These are phyloP conservation scores for Hypericum androsaemum DNA, from an alignment of 345 rosid genomes.

Conservation along the genomic window DNA sequence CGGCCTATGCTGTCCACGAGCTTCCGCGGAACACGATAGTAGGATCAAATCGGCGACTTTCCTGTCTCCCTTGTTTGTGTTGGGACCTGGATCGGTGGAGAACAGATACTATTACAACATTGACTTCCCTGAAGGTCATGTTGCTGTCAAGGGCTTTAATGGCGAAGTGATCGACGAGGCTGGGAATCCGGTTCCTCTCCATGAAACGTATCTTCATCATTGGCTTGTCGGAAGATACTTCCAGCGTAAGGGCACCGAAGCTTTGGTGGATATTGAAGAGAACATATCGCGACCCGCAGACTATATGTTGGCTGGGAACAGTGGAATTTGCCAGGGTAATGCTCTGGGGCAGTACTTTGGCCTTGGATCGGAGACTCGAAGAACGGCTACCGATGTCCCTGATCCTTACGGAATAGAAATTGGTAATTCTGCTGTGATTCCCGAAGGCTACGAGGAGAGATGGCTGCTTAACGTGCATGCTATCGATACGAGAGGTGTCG, in stretches of 20 bases:
- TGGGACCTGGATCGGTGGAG: slow-evolving; percentile 74
- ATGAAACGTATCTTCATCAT: slow-evolving; percentile 90
- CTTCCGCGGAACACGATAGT: slow-evolving; percentile 14
- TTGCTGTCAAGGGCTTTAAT: slow-evolving; percentile 55
- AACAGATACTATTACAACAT: slow-evolving; percentile 22
- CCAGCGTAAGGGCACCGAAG: slow-evolving; percentile 19
- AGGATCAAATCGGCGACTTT: slow-evolving; percentile 43
- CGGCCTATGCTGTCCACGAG: background rate
- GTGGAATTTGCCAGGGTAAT: slow-evolving; percentile 50
- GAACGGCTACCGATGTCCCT: slow-evolving; percentile 50
- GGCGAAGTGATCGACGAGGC: slow-evolving; percentile 65
- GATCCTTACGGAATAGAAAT: slow-evolving; percentile 82
- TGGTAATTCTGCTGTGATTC: slow-evolving; percentile 50
- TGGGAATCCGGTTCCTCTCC: slow-evolving; percentile 60
- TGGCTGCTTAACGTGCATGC: slow-evolving; percentile 84
- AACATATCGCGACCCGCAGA: slow-evolving; percentile 15
- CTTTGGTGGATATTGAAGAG: slow-evolving; percentile 1
- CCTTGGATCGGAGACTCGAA: slow-evolving; percentile 77
- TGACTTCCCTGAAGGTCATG: slow-evolving; percentile 47
- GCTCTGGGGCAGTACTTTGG: slow-evolving; percentile 53
- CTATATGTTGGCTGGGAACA: slow-evolving; percentile 25
- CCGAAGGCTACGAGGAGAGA: slow-evolving; percentile 53
- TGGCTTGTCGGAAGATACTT: slow-evolving; percentile 58
- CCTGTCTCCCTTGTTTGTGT: slow-evolving; percentile 55
- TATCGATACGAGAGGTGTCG: slow-evolving; percentile 74